Evolutionary conservation across 106 monocot genomes (phyloP).

Genomic region (Posidonia australis): DNA sequence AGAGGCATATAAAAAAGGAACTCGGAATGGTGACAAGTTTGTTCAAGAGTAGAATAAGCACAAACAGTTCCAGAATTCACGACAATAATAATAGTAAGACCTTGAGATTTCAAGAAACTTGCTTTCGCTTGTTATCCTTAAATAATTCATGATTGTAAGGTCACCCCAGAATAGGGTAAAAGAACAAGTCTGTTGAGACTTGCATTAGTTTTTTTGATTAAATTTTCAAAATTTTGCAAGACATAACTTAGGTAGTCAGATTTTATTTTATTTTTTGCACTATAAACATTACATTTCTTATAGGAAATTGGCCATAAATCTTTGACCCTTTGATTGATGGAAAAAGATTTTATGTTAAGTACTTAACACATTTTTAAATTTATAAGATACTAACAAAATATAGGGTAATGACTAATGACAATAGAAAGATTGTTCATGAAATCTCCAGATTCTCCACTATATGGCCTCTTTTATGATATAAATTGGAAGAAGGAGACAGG

Average conservation of each 20-base stretch:
- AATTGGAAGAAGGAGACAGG: too few species aligned
- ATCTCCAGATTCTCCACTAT: too few species aligned
- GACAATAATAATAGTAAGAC: background rate
- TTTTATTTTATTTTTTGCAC: background rate
- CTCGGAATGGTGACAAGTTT: conserved; percentile 18
- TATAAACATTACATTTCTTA: background rate
- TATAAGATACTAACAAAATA: too few species aligned
- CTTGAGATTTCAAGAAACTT: conserved; percentile 19
- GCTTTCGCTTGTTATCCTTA: background rate
- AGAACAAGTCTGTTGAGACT: background rate
- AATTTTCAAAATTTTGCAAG: background rate
- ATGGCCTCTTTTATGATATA: too few species aligned
- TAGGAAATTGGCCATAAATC: too few species aligned
- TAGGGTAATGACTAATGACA: too few species aligned
- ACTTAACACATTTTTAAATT: too few species aligned
- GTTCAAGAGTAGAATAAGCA: background rate
- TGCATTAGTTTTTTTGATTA: background rate
- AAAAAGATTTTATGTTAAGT: background rate
- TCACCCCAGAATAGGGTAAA: background rate
- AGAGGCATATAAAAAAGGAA: conserved; percentile 59
- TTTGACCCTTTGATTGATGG: background rate
- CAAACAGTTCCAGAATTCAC: background rate
- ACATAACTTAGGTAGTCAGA: background rate
- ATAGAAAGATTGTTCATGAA: too few species aligned
- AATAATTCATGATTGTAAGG: background rate